These are phyloP conservation scores for Selaginella tamariscina DNA, from an alignment of 75 land plant species.

Conservation along the genomic window DNA sequence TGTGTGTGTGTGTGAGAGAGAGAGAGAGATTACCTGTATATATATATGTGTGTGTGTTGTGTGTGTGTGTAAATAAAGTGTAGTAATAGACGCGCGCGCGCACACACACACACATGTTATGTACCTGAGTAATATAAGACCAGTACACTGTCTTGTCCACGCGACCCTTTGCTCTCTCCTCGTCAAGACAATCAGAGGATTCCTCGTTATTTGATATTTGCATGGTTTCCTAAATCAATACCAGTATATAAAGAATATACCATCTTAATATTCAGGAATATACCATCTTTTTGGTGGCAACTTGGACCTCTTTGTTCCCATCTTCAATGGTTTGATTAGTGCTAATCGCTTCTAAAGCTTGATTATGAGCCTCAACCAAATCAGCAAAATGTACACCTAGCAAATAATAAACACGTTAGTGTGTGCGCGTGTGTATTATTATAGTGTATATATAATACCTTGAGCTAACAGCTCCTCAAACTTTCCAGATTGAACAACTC, in stretches of 20 bases:
- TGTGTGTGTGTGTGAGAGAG: too few species aligned
- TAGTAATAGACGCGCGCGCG: too few species aligned
- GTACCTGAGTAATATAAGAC: constrained; percentile 19
- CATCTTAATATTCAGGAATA: background rate
- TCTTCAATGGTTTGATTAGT: constrained; percentile 15
- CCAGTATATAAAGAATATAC: background rate
- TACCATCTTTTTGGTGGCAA: constrained; percentile 21
- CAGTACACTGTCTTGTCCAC: constrained; percentile 18
- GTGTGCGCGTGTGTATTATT: too few species aligned
- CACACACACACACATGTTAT: too few species aligned
- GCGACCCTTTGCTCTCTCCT: constrained; percentile 20
- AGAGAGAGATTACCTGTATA: too few species aligned
- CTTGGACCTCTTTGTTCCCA: constrained; percentile 1
- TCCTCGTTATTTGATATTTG: too few species aligned
- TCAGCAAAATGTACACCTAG: background rate
- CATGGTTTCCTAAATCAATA: too few species aligned
- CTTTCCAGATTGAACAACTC: background rate
- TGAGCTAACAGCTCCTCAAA: background rate
- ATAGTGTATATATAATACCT: too few species aligned
- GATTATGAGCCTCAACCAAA: constrained; percentile 34
- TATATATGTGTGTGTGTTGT: too few species aligned
- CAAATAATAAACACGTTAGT: too few species aligned
- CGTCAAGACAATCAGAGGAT: too few species aligned
- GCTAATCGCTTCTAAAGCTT: constrained; percentile 28
- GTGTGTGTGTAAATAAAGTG: too few species aligned